Base-by-base conservation (phyloP, 768 basidiomycete genomes). In the Hypsizygus marmoreus region DNA sequence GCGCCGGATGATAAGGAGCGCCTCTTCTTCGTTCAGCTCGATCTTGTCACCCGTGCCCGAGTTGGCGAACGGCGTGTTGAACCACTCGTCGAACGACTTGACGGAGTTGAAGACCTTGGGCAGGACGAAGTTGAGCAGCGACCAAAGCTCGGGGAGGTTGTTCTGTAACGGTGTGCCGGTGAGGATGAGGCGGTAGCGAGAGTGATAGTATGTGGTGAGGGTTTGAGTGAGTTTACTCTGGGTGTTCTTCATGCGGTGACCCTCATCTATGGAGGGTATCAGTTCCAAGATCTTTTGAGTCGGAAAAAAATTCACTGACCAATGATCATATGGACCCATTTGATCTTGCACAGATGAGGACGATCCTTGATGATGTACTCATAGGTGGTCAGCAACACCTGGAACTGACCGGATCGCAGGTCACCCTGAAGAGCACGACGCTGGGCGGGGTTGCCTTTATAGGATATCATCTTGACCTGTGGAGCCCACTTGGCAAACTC, bases 81-180 rank as follows among this genome's bases (percentile, higher is more conserved):
- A 99, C 97, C 97, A 99, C 62, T 98, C 97, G 59, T 98, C 97
- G 64, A 99, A 98, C 16, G 94, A 95, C 65, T 97, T 95, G 50
- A 97, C 94, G 0, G 95, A 98, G 72, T 97, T 98, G 79, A 99
- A 98, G 62, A 98, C 84, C 69, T 91, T 93, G 11, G 92, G 92
- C 4, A 93, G 77, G 25, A 88, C 93, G 62, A 97, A 97, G 66
- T 97, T 97, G 61, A 97, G 85, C 35, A 97, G 75, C 0, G 95
- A 80, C 94, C 95, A 97, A 31, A 97, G 70, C 67, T 97, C 95
- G 4, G 94, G 93, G 26, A 97, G 82, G 65, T 97, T 97, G 72
- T 97, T 97, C 68, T 97, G 94, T 8, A 97, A 77, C 7, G 95
- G 95, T 1, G 95, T 97, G 58, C 95, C 95, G 9, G 93, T 97